Evolutionary conservation across 257 asterid genomes (phyloP).

Genomic region (Nemophila menziesii): DNA sequence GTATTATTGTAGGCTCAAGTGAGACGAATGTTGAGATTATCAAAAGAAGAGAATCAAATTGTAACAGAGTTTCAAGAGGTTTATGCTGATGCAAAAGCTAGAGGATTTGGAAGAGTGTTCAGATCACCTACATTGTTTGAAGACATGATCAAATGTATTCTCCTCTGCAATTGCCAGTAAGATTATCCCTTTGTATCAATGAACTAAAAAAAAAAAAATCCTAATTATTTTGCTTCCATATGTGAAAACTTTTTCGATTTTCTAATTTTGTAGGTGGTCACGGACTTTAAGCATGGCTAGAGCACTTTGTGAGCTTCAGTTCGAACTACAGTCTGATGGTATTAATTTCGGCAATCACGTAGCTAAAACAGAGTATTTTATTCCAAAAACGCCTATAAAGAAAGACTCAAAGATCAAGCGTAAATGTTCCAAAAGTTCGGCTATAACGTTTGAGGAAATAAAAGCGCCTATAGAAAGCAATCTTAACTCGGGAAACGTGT

Average conservation of each 20-base stretch:
- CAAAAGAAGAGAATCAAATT: conserved; percentile 43
- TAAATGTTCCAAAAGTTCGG: conserved; percentile 17
- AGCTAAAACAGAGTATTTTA: conserved; percentile 14
- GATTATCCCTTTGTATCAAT: no score
- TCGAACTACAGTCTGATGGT: conserved; percentile 34
- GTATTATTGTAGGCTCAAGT: conserved; percentile 47
- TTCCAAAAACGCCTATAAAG: conserved; percentile 49
- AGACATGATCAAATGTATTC: conserved; percentile 78
- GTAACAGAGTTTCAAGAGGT: conserved; percentile 51
- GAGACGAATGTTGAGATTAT: conserved; percentile 62
- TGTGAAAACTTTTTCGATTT: neutral
- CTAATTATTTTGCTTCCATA: neutral
- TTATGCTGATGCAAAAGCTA: conserved; percentile 37
- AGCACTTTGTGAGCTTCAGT: conserved; percentile 77
- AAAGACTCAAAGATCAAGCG: conserved; percentile 39
- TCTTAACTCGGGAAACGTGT: conserved; percentile 10
- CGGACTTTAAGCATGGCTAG: conserved; percentile 75
- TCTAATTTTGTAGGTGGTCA: conserved; percentile 49
- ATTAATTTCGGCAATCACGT: conserved; percentile 14
- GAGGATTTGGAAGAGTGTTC: conserved; percentile 65
- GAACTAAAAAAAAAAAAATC: neutral
- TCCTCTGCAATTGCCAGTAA: conserved; percentile 96
- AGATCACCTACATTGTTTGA: conserved; percentile 88
- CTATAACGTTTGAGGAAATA: conserved; percentile 13
- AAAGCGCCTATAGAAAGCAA: conserved; percentile 8